Evolutionary conservation across 1,284 basidiomycete species (phyloP), one percentile per base, ranked within the genome.

Genomic region (Mycena sp.): DNA sequence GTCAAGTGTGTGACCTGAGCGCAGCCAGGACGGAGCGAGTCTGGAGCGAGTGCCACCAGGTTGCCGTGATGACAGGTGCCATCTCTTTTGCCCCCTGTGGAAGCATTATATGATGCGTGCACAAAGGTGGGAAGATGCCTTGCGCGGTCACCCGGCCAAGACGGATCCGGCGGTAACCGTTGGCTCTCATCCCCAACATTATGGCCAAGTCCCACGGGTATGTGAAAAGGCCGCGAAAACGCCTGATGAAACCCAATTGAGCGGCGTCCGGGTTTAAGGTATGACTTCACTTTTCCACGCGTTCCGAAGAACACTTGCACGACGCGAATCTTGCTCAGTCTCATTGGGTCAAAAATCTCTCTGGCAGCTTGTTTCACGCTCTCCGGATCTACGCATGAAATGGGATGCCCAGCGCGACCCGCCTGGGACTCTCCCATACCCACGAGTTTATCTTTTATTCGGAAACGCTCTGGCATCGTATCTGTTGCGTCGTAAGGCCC

Each of bases 401-500:
- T 28, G 40, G 6, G 21, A 6, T 17, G 40, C 32, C 32, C 14
- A 14, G 9, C 32, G 32, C 32, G 14, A 14, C 9, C 9, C 32
- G 32, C 32, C 14, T 35, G 32, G 9, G 14, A 16, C 41, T 50
- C 16, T n/a, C 6, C 25, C 4, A 14, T 30, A 40, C 57, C 57
- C 58, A 59, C 49, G 41, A 28, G 19, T 23, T 17, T 4, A 30
- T 44, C 51, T 54, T 60, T 61, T 46, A 61, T 54, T 53, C 17
- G 21, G 41, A 43, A 32, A 30, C 50, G 45, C 25, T 21, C 5
- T 4, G 23, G 11, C 23, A 17, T 43, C 2, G 38, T 2, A 23
- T 6, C 35, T 41, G 38, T 49, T 45, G 52, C 26, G 16, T 40
- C 32, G 19, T 7, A 6, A 7, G 26, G 5, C 17, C 29, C 26